Conservation (phyloP, 2,329 filamentous ascomycete species). For the Myriosclerotinia scirpicola region DNA sequence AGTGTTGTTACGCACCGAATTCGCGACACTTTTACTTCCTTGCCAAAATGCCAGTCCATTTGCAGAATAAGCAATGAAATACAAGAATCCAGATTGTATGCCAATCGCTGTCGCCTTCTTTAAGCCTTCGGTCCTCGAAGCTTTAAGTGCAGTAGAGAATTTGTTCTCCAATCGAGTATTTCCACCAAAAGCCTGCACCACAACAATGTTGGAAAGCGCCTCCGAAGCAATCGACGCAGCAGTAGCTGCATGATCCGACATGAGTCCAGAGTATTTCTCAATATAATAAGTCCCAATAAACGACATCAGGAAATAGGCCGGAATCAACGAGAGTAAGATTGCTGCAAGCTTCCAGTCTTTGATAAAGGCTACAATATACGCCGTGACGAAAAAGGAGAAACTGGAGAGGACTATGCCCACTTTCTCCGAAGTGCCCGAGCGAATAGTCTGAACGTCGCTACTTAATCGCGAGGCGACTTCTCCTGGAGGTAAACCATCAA, state of each 20-base stretch:
- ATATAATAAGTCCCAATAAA: constrained; percentile 51
- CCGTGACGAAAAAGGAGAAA: constrained; percentile 56
- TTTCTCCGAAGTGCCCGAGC: constrained; percentile 59
- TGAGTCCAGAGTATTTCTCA: constrained; percentile 46
- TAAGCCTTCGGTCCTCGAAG: constrained; percentile 46
- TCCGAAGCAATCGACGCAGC: constrained; percentile 55
- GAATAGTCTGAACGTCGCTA: constrained; percentile 57
- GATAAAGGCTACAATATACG: constrained; percentile 60
- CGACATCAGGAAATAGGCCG: constrained; percentile 41
- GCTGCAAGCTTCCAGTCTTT: constrained; percentile 54
- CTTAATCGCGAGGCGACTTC: constrained; percentile 52
- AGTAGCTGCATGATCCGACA: constrained; percentile 49
- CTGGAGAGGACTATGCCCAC: constrained; percentile 56
- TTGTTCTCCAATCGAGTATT: constrained; percentile 50
- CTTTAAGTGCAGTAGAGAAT: constrained; percentile 48
- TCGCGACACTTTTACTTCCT: constrained; percentile 52
- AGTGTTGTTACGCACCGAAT: constrained; percentile 29
- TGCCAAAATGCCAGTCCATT: constrained; percentile 62
- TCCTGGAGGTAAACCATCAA: constrained; percentile 54
- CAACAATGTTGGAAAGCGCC: constrained; percentile 50
- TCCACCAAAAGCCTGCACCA: constrained; percentile 55
- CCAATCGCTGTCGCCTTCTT: constrained; percentile 52
- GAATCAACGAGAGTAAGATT: constrained; percentile 42
- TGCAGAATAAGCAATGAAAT: constrained; percentile 42
- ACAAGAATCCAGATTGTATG: constrained; percentile 51